Base-by-base conservation (phyloP, 1,284 basidiomycete species). In the Prillingera fragicola region DNA sequence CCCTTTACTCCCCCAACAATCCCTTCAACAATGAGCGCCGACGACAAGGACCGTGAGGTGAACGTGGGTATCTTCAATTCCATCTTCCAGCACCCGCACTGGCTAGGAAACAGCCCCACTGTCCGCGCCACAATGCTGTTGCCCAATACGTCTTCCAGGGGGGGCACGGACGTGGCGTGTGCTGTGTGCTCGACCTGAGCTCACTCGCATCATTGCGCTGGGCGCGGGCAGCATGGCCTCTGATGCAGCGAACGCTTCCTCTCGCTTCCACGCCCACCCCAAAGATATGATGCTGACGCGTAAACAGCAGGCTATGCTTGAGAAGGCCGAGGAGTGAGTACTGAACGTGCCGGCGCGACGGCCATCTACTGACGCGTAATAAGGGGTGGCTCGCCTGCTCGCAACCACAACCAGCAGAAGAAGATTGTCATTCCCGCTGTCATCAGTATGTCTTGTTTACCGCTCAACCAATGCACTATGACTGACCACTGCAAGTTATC, bases 351-450 rank as follows among this genome's bases (percentile, higher is more conserved):
- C 29, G 13, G 29, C 29, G 9, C 29, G 14, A 17, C 29, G n/a
- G 13, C 29, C 29, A 6, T n/a, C n/a, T n/a, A n/a, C n/a, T n/a
- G n/a, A n/a, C n/a, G n/a, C n/a, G n/a, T n/a, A n/a, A n/a, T n/a
- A n/a, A n/a, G n/a, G n/a, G n/a, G n/a, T n/a, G n/a, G n/a, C n/a
- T n/a, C n/a, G n/a, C n/a, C n/a, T 5, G 29, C 29, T 15, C 29
- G 29, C 29, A 31, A 31, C 29, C 40, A 53, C 4, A 47, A 47
- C 38, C 63, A 62, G 48, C 50, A 59, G n/a, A 72, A 72, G 56
- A 72, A 72, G 63, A 70, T 72, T 44, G 48, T 56, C 44, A 70
- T 72, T 37, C 70, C 70, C 2, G 70, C 59, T 21, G 52, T 65
- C 47, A 50, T 72, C 62, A 71, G 70, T 72, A 36, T 36, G 69